phyloP scores from a whole-genome alignment of 2,329 filamentous ascomycete genomes.

The Monilinia polystroma region DNA sequence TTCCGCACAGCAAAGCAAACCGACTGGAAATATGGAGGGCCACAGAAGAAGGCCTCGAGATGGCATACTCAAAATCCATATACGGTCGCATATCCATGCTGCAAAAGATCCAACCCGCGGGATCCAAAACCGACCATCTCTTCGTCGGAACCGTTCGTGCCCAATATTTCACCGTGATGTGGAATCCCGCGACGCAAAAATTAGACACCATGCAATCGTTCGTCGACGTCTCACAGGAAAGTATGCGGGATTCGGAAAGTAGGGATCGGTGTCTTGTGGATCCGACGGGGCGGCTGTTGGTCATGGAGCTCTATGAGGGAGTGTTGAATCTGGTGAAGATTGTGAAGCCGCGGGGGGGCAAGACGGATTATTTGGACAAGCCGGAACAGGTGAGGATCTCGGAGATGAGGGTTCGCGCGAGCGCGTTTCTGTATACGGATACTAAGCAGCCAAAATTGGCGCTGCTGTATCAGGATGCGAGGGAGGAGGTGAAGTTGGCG shows the following conservation, averaged over 20 bases:
- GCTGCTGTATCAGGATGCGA: slow-evolving; percentile 63
- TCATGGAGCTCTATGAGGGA: slow-evolving; percentile 67
- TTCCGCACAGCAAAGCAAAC: slow-evolving; percentile 67
- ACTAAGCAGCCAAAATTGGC: slow-evolving; percentile 59
- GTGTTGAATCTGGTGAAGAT: slow-evolving; percentile 64
- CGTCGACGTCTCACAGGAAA: slow-evolving; percentile 55
- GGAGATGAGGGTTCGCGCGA: slow-evolving; percentile 65
- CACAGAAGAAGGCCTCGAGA: slow-evolving; percentile 62
- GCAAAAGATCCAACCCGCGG: slow-evolving; percentile 72
- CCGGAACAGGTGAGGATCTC: slow-evolving; percentile 62
- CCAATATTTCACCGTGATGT: slow-evolving; percentile 86
- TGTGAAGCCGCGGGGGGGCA: slow-evolving; percentile 52
- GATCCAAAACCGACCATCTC: slow-evolving; percentile 75
- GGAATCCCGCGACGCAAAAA: slow-evolving; percentile 61
- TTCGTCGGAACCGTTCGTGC: slow-evolving; percentile 90
- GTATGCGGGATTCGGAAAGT: slow-evolving; percentile 75
- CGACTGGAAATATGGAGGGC: slow-evolving; percentile 78
- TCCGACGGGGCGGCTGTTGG: slow-evolving; percentile 68
- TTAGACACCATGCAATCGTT: slow-evolving; percentile 53
- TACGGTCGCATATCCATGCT: slow-evolving; percentile 88
- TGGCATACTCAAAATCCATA: slow-evolving; percentile 68
- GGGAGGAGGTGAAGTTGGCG: slow-evolving; percentile 56
- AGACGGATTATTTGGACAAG: slow-evolving; percentile 57
- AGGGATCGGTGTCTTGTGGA: slow-evolving; percentile 83
- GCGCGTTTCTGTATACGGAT: slow-evolving; percentile 61